Evolutionary conservation across 2,329 filamentous ascomycete species (phyloP).

Genomic region (Sporothrix pseudoabietina): DNA sequence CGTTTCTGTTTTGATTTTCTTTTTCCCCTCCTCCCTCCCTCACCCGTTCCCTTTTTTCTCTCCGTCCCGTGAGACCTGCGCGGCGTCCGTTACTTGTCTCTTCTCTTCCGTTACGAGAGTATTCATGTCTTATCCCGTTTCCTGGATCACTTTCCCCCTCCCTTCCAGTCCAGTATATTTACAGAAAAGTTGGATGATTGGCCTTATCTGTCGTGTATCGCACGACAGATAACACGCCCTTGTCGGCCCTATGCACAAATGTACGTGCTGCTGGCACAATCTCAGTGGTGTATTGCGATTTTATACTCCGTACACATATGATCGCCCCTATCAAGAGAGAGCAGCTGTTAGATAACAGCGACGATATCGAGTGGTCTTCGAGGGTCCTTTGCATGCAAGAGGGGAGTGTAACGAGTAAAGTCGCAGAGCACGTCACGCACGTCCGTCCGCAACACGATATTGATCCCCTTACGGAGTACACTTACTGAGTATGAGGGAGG

Average conservation of each 20-base stretch:
- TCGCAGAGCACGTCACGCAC: constrained; percentile 12
- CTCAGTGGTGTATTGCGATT: background rate
- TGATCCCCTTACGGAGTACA: background rate
- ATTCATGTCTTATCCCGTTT: background rate
- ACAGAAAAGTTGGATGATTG: background rate
- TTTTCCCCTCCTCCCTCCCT: background rate
- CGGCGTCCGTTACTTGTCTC: background rate
- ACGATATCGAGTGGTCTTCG: background rate
- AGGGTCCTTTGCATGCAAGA: background rate
- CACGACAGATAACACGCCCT: constrained; percentile 13
- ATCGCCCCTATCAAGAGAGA: background rate
- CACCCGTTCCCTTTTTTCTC: background rate
- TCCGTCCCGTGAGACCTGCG: constrained; percentile 9
- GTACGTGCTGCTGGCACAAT: background rate
- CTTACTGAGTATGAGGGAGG: too few species aligned
- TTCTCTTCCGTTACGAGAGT: background rate
- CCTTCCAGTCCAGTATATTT: background rate
- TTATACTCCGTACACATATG: background rate
- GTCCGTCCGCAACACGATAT: constrained; percentile 8
- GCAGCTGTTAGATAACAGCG: background rate
- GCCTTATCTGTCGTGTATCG: background rate
- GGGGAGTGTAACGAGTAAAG: background rate
- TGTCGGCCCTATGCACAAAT: background rate
- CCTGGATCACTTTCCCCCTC: background rate
- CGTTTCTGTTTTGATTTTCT: background rate